Evolutionary conservation across 257 asterid species (phyloP), one percentile per base, ranked within the genome.

Genomic region (Forsythia suspensa): DNA sequence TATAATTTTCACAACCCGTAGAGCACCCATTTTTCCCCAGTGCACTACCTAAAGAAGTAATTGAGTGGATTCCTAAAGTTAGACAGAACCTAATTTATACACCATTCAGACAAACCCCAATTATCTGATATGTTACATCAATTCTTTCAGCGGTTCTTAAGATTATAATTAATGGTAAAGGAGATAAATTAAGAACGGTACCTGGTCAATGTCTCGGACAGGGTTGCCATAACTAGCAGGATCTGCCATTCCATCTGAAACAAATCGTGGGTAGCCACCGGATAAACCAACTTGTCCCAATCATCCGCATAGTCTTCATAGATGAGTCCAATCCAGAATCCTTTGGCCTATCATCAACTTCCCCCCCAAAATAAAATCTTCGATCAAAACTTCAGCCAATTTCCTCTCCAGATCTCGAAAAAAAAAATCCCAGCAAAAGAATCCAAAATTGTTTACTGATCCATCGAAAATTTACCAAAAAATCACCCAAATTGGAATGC

Each of bases 201-300:
- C 99, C 97, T 91, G 97, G 74, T 95, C 98, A 81, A 85, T 82
- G 82, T 94, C 96, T 41, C 97, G 94, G 81, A 89, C 93, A 84
- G 88, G 85, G 85, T 83, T 87, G 87, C 85, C 95, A 90, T 85
- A 89, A 83, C 94, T 90, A 92, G 87, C 88, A 88, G 87, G 97
- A 93, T 93, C 97, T 93, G 97, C 99, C 99, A 95, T 95, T 93
- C 99, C 98, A 93, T 95, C 93, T 94, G 96, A 89, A 90, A 91
- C 88, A 81, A 90, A 84, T 86, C 80, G 80, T 76, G 86, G 95
- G 83, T 77, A 80, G 84, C 89, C 91, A 80, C 87, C 91, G 36
- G 76, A 80, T 59, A 80, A 86, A 84, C 88, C 87, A 82, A 79
- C 65, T 79, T 65, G 70, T 83, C 82, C 85, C 86, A 86, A 86